Evolutionary conservation across 805 yeast species (phyloP).

Genomic region (Candida quercuum): DNA sequence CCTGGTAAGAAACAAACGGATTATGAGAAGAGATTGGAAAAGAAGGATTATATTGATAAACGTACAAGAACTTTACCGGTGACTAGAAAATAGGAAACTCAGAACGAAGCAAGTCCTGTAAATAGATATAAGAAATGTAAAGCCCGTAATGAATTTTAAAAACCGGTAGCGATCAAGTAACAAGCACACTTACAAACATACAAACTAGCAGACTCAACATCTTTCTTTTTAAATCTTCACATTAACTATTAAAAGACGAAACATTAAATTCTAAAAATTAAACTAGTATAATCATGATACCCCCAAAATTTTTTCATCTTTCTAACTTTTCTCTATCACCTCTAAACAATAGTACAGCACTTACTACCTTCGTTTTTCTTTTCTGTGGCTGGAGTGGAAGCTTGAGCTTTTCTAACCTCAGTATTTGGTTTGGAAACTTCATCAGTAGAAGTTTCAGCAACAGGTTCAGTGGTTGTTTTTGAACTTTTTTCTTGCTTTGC

Average conservation of each 20-base stretch:
- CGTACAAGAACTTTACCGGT: conserved; percentile 54
- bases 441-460: conserved; percentile 3
- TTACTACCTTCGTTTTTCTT: not conserved
- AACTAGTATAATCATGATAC: too few relatives aligned
- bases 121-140: too few relatives aligned
- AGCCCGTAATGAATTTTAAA: too few relatives aligned
- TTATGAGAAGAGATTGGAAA: conserved; percentile 39
- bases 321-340: conserved; percentile 8
- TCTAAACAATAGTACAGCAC: not conserved
- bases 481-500: conserved; percentile 1
- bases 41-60: conserved; percentile 49
- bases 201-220: too few relatives aligned
- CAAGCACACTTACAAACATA: not conserved
- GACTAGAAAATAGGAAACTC: conserved; percentile 25
- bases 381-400: conserved; percentile 7
- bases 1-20: conserved; percentile 62
- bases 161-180: too few relatives aligned
- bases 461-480: too few relatives aligned
- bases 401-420: conserved; percentile 2
- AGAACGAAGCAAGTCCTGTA: not conserved
- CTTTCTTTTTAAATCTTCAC: too few relatives aligned
- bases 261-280: too few relatives aligned
- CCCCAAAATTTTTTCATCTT: too few relatives aligned
- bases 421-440: conserved; percentile 6
- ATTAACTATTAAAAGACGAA: too few relatives aligned